phyloP scores from a whole-genome alignment of 352 stramenopile genomes.

The Phytophthora brassicae region DNA sequence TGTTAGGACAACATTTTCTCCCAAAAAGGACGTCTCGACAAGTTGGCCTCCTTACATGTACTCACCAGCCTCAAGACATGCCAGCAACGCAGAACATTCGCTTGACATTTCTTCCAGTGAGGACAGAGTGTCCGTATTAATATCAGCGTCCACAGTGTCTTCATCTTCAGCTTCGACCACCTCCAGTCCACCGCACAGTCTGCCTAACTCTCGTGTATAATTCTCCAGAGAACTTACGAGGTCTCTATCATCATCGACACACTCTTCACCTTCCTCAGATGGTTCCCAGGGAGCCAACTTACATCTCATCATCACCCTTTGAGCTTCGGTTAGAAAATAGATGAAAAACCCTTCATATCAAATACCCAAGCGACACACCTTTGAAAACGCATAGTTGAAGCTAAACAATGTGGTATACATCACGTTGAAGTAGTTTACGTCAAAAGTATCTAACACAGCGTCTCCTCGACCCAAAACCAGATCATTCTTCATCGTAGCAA shows the following conservation, averaged over 20 bases:
- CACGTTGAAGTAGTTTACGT: slow-evolving; percentile 16
- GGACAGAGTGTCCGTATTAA: slow-evolving; percentile 10
- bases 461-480: slow-evolving; percentile 6
- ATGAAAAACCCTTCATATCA: slow-evolving; percentile 5
- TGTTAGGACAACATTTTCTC: background rate
- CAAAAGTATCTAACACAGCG: slow-evolving; percentile 10
- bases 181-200: slow-evolving; percentile 29
- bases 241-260: slow-evolving; percentile 5
- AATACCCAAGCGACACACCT: slow-evolving; percentile 22
- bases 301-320: too few relatives aligned
- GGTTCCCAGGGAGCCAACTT: background rate
- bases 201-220: slow-evolving; percentile 25
- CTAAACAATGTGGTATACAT: background rate
- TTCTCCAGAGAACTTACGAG: slow-evolving; percentile 20
- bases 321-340: too few relatives aligned
- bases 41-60: background rate
- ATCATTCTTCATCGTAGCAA: background rate
- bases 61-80: slow-evolving; percentile 19
- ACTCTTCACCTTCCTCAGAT: background rate
- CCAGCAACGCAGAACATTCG: slow-evolving; percentile 26
- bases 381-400: slow-evolving; percentile 22
- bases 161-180: slow-evolving; percentile 5
- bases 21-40: background rate
- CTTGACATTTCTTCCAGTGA: slow-evolving; percentile 24
- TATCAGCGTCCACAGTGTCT: background rate